Base-by-base conservation (phyloP, 805 yeast species). In the Sugiyamaella smithiae region DNA sequence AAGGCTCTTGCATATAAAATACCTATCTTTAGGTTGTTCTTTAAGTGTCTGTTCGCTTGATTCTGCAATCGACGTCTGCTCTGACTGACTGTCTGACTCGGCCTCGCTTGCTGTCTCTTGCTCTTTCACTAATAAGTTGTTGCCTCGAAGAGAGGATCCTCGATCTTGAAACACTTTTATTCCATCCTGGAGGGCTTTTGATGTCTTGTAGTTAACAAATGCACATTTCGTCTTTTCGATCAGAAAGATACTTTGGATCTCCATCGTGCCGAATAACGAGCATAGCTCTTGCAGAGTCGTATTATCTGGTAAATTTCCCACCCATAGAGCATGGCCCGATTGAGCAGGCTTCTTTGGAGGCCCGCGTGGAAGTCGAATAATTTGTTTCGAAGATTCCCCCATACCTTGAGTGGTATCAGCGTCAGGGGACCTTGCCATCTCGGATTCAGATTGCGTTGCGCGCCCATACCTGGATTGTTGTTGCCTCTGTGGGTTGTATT, bases 321-420 rank as follows among this genome's bases (percentile, higher is more conserved):
- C 84, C 66, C 81, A 79, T 46, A 72, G 74, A 1, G 76, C 71
- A 45, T 57, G 66, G 9, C 65, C 68, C n/a, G 66, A 53, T 31
- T 58, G 66, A 20, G 56, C 58, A 9, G 69, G 68, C 41, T 40
- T 78, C 67, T 58, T 70, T 66, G 57, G 75, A 62, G 63, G 79
- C 57, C 50, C 70, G 72, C 67, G 54, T 2, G 63, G 63, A 23
- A 45, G 25, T 8, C 16, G 7, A n/a, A n/a, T n/a, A n/a, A n/a
- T n/a, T n/a, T n/a, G n/a, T n/a, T n/a, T n/a, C n/a, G n/a, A n/a
- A n/a, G n/a, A n/a, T n/a, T n/a, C n/a, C n/a, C n/a, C n/a, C n/a
- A n/a, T n/a, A n/a, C n/a, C n/a, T n/a, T n/a, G n/a, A n/a, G n/a
- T n/a, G n/a, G n/a, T n/a, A n/a, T n/a, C n/a, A n/a, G n/a, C n/a